Evolutionary conservation across 2,329 filamentous ascomycete species (phyloP).

Genomic region (Colletotrichum shisoi): DNA sequence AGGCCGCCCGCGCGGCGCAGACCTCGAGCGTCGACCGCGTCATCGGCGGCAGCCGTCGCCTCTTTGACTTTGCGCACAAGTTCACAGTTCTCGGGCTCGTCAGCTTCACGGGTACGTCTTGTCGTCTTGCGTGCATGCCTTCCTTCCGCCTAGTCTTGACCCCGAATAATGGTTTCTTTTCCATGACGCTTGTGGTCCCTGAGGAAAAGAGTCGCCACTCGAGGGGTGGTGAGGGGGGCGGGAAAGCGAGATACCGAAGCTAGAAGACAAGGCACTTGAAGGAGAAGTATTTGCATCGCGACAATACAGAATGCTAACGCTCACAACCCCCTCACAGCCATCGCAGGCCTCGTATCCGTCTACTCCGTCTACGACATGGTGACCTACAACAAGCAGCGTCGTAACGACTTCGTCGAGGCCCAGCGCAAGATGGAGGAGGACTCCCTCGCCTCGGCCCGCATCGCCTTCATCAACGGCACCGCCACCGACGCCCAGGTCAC

Average conservation of each 20-base stretch:
- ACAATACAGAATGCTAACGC: background rate
- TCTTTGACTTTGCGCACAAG: constrained; percentile 65
- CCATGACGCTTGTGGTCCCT: too few relatives aligned
- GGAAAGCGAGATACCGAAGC: background rate
- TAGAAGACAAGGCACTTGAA: background rate
- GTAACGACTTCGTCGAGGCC: constrained; percentile 64
- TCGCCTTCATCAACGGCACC: constrained; percentile 67
- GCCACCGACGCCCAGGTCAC: constrained; percentile 64
- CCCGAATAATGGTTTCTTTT: too few relatives aligned
- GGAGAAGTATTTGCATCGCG: background rate
- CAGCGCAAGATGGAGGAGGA: constrained; percentile 63
- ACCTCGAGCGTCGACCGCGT: constrained; percentile 62
- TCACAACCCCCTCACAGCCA: constrained; percentile 50
- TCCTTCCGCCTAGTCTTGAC: too few relatives aligned
- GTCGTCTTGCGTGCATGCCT: too few relatives aligned
- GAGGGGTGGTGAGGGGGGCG: too few relatives aligned
- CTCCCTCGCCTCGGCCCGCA: constrained; percentile 63
- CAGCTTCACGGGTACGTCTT: constrained; percentile 61
- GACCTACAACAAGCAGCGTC: constrained; percentile 66
- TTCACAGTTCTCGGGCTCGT: constrained; percentile 64
- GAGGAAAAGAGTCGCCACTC: background rate
- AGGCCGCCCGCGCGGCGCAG: constrained; percentile 69
- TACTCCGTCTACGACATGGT: constrained; percentile 71
- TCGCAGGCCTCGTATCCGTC: constrained; percentile 63
- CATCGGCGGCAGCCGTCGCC: constrained; percentile 57